Percentiles rank a stretch among this genome's conserved stretches.
Evolutionary conservation across 192 early-diverging fungal genomes (phyloP).

Genomic region (Gamsiella multidivaricata): DNA sequence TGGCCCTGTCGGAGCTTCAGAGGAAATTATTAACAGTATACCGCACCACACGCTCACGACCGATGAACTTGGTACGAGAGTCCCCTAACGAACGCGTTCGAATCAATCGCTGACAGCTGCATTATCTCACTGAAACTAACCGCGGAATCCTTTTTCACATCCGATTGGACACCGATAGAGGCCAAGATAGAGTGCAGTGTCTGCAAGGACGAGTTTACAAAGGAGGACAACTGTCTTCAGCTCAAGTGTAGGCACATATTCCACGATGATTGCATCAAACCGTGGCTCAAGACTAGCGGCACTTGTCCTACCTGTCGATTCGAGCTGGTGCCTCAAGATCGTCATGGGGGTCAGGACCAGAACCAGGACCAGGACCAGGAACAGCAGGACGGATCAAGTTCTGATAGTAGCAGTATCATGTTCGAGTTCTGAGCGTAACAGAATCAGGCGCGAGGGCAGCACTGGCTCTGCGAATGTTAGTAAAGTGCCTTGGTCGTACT

Average conservation of each 20-base stretch:
- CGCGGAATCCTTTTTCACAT: no score
- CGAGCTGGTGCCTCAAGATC: constrained; percentile 15
- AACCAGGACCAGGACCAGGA: neutral
- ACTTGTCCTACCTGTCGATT: constrained; percentile 88
- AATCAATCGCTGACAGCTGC: neutral
- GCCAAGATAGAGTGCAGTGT: constrained; percentile 84
- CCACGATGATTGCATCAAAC: constrained; percentile 88
- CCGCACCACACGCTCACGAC: constrained; percentile 44
- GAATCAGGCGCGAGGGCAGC: no score
- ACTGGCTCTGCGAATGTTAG: no score
- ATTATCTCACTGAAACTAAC: neutral
- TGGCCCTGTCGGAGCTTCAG: constrained; percentile 84
- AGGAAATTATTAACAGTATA: constrained; percentile 77
- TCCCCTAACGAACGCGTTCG: neutral
- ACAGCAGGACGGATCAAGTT: no score
- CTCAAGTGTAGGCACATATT: constrained; percentile 91
- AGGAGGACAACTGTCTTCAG: constrained; percentile 70
- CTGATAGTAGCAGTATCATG: no score
- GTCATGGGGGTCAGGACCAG: neutral
- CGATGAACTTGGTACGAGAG: constrained; percentile 30
- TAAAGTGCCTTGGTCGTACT: no score
- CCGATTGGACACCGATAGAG: no score
- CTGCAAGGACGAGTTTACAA: constrained; percentile 89
- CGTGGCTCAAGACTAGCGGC: constrained; percentile 93
- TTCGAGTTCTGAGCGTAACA: no score